These are phyloP conservation scores for Vitellaria paradoxa DNA, from an alignment of 179 eudicot species.

Conservation along the genomic window DNA sequence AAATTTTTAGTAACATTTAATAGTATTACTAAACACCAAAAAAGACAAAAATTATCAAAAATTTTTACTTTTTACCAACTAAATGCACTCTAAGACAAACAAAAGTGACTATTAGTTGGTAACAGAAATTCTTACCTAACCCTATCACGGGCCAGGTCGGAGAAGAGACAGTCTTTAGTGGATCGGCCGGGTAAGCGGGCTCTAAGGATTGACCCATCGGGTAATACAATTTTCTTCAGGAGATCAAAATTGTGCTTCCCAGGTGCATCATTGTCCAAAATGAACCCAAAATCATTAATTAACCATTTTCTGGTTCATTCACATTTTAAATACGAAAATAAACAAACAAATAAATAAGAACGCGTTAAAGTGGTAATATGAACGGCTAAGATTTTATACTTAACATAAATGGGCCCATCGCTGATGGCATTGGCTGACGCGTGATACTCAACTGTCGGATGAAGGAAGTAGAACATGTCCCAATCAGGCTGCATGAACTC, in stretches of 20 bases:
- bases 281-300: not conserved
- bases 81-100: not conserved
- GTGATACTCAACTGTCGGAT: slow-evolving; percentile 92
- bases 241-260: slow-evolving; percentile 80
- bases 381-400: slow-evolving; percentile 36
- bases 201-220: slow-evolving; percentile 79
- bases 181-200: slow-evolving; percentile 78
- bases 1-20: no score
- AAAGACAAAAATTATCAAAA: no score
- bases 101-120: not conserved
- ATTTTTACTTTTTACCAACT: no score
- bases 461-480: slow-evolving; percentile 98
- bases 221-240: slow-evolving; percentile 67
- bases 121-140: slow-evolving; percentile 34
- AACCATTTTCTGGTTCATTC: no score
- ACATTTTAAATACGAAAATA: no score
- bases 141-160: slow-evolving; percentile 74
- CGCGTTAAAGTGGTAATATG: no score
- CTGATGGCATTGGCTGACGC: slow-evolving; percentile 96
- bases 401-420: slow-evolving; percentile 91
- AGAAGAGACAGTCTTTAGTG: slow-evolving; percentile 67
- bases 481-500: slow-evolving; percentile 97
- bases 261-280: slow-evolving; percentile 75
- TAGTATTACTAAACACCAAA: no score
- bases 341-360: no score